Base-by-base conservation (phyloP, 768 basidiomycete genomes). In the Calocybe indica region DNA sequence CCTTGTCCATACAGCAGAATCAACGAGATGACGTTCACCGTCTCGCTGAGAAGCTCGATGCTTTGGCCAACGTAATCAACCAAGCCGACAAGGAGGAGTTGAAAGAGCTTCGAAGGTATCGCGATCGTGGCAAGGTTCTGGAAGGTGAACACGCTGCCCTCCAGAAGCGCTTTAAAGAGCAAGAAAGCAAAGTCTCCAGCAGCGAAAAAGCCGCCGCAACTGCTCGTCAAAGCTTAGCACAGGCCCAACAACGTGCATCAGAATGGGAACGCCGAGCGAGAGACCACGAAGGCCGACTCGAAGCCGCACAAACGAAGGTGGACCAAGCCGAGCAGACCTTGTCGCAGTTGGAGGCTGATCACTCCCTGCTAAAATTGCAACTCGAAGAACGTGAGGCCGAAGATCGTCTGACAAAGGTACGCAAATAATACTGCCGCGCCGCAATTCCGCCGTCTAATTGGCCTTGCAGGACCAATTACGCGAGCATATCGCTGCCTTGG, bases 221-320 rank as follows among this genome's bases (percentile, higher is more conserved):
- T 12, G 73, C 79, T 2, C 78, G 79, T 37, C 82, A 88, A 59
- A 84, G 65, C 59, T 72, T 91, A 29, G 64, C 74, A 14, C 82
- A 85, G 52, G 82, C 85, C 14, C 85, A 91, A 51, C 86, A 89
- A 60, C 85, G 86, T 22, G 77, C 86, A 2, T 67, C 77, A 3
- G 90, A 92, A 56, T 91, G 86, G 88, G 90, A 92, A 64, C 77
- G 77, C 52, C 82, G 82, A 15, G 80, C 85, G 13, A 82, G 82
- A 56, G 85, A 88, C 52, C 74, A 75, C 37, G 85, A 89, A 62
- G 67, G 70, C 14, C 76, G 83, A 47, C 63, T 89, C 13, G 83
- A 85, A 58, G 58, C 73, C 54, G 73, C 72, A 29, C 74, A 72
- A 51, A 80, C 78, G 31, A 76, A 76, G 56, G 61, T 88, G 11